These are phyloP conservation scores for Panellus pusillus DNA, from an alignment of 768 basidiomycete genomes.

Conservation along the genomic window DNA sequence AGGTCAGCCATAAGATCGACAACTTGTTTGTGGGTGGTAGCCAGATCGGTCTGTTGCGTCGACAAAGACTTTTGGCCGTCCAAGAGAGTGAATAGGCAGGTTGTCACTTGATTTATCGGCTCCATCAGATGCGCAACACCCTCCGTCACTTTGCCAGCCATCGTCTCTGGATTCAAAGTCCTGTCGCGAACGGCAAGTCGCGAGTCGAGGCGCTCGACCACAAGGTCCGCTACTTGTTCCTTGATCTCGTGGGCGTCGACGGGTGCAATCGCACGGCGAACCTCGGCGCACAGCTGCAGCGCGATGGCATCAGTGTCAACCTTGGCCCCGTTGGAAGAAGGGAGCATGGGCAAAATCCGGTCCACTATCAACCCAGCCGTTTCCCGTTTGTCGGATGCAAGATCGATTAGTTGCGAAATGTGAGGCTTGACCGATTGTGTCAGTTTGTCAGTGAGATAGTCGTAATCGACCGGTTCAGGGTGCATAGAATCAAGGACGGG, in stretches of 20 bases:
- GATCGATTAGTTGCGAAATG: slow-evolving; percentile 84
- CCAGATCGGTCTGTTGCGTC: slow-evolving; percentile 38
- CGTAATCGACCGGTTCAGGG: slow-evolving; percentile 74
- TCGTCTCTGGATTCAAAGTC: slow-evolving; percentile 58
- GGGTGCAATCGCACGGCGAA: slow-evolving; percentile 69
- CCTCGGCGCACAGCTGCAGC: slow-evolving; percentile 62
- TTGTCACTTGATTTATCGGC: slow-evolving; percentile 38
- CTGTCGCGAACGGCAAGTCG: slow-evolving; percentile 78
- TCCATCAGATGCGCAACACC: slow-evolving; percentile 46
- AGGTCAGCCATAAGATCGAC: slow-evolving; percentile 44
- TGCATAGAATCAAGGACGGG: slow-evolving; percentile 64
- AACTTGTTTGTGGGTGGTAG: slow-evolving; percentile 41
- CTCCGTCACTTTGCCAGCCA: slow-evolving; percentile 58
- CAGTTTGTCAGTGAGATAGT: slow-evolving; percentile 69
- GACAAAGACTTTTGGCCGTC: slow-evolving; percentile 43
- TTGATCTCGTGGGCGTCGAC: slow-evolving; percentile 86
- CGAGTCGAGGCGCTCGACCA: slow-evolving; percentile 82
- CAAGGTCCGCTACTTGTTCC: slow-evolving; percentile 86
- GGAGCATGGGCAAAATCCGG: slow-evolving; percentile 65
- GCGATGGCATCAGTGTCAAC: slow-evolving; percentile 59
- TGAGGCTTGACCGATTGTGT: slow-evolving; percentile 87
- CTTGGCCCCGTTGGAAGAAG: slow-evolving; percentile 37
- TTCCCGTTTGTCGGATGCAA: slow-evolving; percentile 86
- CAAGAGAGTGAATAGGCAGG: slow-evolving; percentile 40
- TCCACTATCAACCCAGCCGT: slow-evolving; percentile 82